Evolutionary conservation across 2,329 filamentous ascomycete genomes (phyloP), one percentile per base, ranked within the genome.

Genomic region (Lachnellula hyalina): DNA sequence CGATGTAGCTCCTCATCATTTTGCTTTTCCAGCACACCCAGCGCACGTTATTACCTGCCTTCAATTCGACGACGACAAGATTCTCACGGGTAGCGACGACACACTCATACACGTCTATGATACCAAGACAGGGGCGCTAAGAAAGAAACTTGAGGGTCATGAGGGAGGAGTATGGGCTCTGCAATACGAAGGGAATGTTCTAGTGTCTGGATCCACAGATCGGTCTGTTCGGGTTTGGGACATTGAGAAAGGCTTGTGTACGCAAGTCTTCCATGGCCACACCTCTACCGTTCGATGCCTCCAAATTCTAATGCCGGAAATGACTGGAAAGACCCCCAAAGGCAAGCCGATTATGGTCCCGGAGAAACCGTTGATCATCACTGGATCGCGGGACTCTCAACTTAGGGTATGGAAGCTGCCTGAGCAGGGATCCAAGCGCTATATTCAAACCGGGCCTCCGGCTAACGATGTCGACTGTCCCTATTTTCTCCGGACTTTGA

Each of bases 161-260:
- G 94, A 99, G 71, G 94, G 94, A 35, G 94, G 94, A 46, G 94
- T 99, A 1, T 99, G 94, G 94, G 94, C 94, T 32, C 75, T 99
- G 51, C 92, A 97, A 70, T 99, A 97, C 68, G 87, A 96, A 68
- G 93, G 92, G 49, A 96, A 97, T 68, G 90, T 89, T 15, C 76
- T 99, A 19, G 94, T 99, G 2, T 99, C 94, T 15, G 94, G 94
- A 2, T 96, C 92, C 6, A 99, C 94, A 0, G 94, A 99, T 72
- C 82, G 94, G 47, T 96, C 94, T 11, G 94, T 99, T n/a, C 85
- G 94, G n/a, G 93, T 99, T 0, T 99, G 94, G 94, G 93, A 99
- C 69, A 96, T 99, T 60, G 90, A 96, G 67, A 87, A 87, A 65
- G 94, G 92, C 0, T 82, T 89, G 46, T 96, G 93, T 71, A 93